Conservation (phyloP, 2,329 filamentous ascomycete genomes). For the Cladosporium sphaerospermum region DNA sequence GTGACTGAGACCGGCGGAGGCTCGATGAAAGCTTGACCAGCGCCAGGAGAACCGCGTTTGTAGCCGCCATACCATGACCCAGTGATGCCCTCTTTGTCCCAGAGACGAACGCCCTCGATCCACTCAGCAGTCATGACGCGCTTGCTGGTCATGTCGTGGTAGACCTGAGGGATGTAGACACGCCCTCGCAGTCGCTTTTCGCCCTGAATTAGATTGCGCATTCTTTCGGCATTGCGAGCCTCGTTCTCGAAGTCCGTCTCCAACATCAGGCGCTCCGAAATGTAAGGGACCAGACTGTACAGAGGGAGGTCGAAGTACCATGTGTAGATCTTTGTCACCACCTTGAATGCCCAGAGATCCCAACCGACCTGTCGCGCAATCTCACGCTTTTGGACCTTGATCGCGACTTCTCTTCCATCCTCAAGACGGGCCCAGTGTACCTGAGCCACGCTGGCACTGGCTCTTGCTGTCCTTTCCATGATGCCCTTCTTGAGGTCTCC, state of each 20-base stretch:
- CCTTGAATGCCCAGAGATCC: constrained; percentile 95
- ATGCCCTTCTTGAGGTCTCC: constrained; percentile 49
- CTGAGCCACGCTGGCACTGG: constrained; percentile 88
- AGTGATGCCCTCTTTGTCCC: constrained; percentile 81
- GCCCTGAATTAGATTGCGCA: constrained; percentile 67
- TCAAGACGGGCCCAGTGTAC: constrained; percentile 86
- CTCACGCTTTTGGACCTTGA: constrained; percentile 95
- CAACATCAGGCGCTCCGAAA: constrained; percentile 81
- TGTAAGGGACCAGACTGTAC: constrained; percentile 84
- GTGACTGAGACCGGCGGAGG: constrained; percentile 32
- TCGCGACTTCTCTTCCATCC: constrained; percentile 84
- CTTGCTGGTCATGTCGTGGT: constrained; percentile 72
- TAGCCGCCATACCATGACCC: constrained; percentile 72
- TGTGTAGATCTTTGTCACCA: constrained; percentile 75
- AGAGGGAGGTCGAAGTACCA: constrained; percentile 89
- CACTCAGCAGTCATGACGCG: constrained; percentile 92
- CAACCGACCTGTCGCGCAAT: constrained; percentile 85
- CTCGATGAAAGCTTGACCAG: constrained; percentile 59
- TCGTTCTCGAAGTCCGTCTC: constrained; percentile 96
- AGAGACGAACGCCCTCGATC: constrained; percentile 90
- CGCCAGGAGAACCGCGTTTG: constrained; percentile 70
- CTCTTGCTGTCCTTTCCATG: constrained; percentile 66
- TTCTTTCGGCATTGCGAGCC: constrained; percentile 77
- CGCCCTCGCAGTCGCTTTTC: constrained; percentile 71
- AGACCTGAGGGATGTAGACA: constrained; percentile 83